Evolutionary conservation across 352 stramenopile genomes (phyloP), one percentile per base, ranked within the genome.

Genomic region (Blastocystis sp.): DNA sequence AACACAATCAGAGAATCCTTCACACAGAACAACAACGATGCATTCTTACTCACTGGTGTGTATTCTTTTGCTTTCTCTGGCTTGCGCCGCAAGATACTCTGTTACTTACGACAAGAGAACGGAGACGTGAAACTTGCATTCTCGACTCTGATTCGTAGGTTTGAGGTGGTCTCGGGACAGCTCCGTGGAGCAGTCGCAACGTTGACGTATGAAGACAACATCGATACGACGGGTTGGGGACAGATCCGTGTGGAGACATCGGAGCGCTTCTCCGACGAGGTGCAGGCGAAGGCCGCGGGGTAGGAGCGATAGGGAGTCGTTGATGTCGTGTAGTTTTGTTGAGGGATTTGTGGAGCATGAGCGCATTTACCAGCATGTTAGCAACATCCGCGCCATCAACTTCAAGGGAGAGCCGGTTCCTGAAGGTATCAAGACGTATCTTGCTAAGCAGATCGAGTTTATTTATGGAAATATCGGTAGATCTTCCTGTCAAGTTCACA

Each of bases 311-410:
- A 4, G 29, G 24, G 32, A 27, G 24, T 65, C 42, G 34, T n/a
- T 64, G 7, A 56, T 44, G 36, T 71, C 53, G 61, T 72, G 44
- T 84, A 84, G 72, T 11, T 84, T 51, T 69, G 11, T 71, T 40
- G 72, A 84, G 36, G 72, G 72, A 53, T 84, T 44, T 67, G 29
- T 71, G 7, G 57, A 71, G 21, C 14, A 51, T 7, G 72, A 84
- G 42, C 72, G 57, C 46, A 84, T 84, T 69, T 48, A 11, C 21
- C 72, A 84, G 57, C 72, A 84, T 51, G 21, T 84, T 32, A 84
- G 57, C 53, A 84, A 84, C 46, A 84, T 84, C 32, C 56, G 38
- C 4, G 57, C 53, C 1, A 84, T 84, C 57, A 84, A 84, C 38
- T 84, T 84, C 49, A 2, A 34, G 18, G 36, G 36, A 71, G 69